Percentiles rank a stretch among this genome's conserved stretches.
These are phyloP conservation scores for Cyclocybe aegerita DNA, from an alignment of 768 basidiomycete species.

Conservation along the genomic window DNA sequence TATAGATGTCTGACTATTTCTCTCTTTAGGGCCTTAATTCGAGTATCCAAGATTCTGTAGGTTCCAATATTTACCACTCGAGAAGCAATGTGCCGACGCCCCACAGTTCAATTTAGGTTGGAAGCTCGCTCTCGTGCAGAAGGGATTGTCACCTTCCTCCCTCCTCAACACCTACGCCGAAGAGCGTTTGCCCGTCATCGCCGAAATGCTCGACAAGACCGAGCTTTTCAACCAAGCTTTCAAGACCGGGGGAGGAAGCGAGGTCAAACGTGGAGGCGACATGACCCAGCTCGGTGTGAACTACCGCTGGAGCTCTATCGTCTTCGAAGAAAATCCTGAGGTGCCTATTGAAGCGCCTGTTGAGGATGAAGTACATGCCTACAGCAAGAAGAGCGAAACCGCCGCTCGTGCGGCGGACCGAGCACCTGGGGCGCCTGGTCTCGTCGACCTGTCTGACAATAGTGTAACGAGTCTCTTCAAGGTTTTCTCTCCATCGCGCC, in stretches of 20 bases:
- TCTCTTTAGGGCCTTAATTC: slow-evolving; percentile 27
- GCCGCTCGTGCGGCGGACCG: slow-evolving; percentile 40
- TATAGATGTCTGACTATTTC: background rate
- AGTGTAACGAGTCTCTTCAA: slow-evolving; percentile 16
- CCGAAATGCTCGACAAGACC: slow-evolving; percentile 31
- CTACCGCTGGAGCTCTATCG: slow-evolving; percentile 48
- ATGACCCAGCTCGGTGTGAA: slow-evolving; percentile 49
- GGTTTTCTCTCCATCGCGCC: slow-evolving; percentile 26
- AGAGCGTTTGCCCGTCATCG: slow-evolving; percentile 36
- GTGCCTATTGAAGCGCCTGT: slow-evolving; percentile 8
- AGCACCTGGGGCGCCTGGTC: slow-evolving; percentile 41
- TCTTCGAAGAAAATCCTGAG: slow-evolving; percentile 34
- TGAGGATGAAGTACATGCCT: slow-evolving; percentile 11
- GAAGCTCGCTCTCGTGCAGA: slow-evolving; percentile 34
- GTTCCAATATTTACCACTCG: background rate
- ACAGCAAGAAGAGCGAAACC: slow-evolving; percentile 25
- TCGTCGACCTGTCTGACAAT: slow-evolving; percentile 4
- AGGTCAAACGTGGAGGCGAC: slow-evolving; percentile 21
- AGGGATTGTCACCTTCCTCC: slow-evolving; percentile 20
- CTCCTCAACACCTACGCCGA: slow-evolving; percentile 30
- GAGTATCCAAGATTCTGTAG: slow-evolving; percentile 8
- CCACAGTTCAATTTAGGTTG: slow-evolving; percentile 26
- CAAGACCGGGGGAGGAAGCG: slow-evolving; percentile 7
- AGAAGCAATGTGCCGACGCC: too few species aligned
- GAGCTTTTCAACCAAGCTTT: slow-evolving; percentile 14